Conservation (phyloP, 768 basidiomycete genomes). For the Mycena floridula region DNA sequence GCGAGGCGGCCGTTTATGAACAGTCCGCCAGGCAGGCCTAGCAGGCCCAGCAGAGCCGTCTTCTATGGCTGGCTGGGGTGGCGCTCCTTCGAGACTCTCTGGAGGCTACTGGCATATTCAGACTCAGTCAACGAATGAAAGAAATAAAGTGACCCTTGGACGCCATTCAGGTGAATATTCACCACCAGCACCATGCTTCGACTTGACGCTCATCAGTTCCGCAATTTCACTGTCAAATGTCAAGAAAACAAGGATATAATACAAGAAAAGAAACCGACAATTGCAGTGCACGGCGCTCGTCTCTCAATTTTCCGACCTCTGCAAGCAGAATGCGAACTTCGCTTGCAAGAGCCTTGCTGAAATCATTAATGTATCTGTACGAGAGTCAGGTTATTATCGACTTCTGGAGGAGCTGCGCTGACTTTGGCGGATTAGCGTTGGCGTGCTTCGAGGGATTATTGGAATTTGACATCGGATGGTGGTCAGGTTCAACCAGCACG, state of each 20-base stretch:
- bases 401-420: background rate
- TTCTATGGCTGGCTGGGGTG: slow-evolving; percentile 41
- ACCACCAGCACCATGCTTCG: slow-evolving; percentile 76
- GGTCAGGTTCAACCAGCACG: background rate
- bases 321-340: slow-evolving; percentile 75
- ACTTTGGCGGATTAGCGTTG: slow-evolving; percentile 1
- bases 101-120: slow-evolving; percentile 9
- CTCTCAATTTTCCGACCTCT: slow-evolving; percentile 77
- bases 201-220: slow-evolving; percentile 75
- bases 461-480: too few species aligned
- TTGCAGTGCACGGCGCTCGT: slow-evolving; percentile 70
- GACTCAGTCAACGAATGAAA: too few species aligned
- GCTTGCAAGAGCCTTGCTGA: slow-evolving; percentile 73
- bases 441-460: background rate
- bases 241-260: slow-evolving; percentile 1
- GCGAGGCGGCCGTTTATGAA: slow-evolving; percentile 57
- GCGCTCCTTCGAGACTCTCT: slow-evolving; percentile 19
- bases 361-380: slow-evolving; percentile 67
- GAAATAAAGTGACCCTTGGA: slow-evolving; percentile 39
- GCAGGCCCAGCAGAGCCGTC: slow-evolving; percentile 42
- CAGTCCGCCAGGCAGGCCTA: slow-evolving; percentile 69
- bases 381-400: too few species aligned
- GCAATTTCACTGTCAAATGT: slow-evolving; percentile 64
- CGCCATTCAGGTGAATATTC: slow-evolving; percentile 75
- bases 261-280: slow-evolving; percentile 43